Conservation (phyloP, 2,329 filamentous ascomycete species). For the Alternaria viburni region DNA sequence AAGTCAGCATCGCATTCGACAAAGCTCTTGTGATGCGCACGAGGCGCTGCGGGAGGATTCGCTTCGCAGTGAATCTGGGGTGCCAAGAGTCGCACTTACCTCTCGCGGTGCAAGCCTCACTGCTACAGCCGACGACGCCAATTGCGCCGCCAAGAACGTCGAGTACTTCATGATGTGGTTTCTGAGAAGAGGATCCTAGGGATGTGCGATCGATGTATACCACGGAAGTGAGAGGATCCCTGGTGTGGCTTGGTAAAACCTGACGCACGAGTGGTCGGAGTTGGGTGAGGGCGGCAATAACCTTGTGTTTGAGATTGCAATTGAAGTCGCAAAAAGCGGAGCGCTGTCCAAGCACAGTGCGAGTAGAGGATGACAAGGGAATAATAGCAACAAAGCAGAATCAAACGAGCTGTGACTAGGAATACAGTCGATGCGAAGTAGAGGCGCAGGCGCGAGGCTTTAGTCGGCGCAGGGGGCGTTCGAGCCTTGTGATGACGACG, state of each 20-base stretch:
- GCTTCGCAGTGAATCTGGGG: constrained; percentile 19
- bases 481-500: constrained; percentile 19
- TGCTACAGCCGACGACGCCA: constrained; percentile 38
- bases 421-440: not conserved
- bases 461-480: constrained; percentile 9
- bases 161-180: constrained; percentile 38
- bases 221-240: not conserved
- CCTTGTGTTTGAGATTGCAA: not conserved
- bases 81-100: constrained; percentile 42
- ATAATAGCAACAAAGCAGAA: not conserved
- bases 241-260: constrained; percentile 8
- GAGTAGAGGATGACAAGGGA: constrained; percentile 2
- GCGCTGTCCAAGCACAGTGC: not conserved
- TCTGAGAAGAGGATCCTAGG: not conserved
- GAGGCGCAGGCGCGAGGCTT: constrained; percentile 2
- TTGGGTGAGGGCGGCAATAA: not conserved
- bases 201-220: constrained; percentile 14
- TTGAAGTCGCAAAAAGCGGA: not conserved
- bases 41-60: constrained; percentile 17
- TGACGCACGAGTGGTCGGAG: constrained; percentile 24
- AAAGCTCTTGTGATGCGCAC: not conserved
- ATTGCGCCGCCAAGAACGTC: constrained; percentile 33
- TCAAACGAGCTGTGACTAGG: constrained; percentile 3
- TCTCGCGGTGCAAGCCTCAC: constrained; percentile 41
- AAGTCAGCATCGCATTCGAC: constrained; percentile 14